Conservation (phyloP, 148 eudicot species). For the Nyssa sinensis region DNA sequence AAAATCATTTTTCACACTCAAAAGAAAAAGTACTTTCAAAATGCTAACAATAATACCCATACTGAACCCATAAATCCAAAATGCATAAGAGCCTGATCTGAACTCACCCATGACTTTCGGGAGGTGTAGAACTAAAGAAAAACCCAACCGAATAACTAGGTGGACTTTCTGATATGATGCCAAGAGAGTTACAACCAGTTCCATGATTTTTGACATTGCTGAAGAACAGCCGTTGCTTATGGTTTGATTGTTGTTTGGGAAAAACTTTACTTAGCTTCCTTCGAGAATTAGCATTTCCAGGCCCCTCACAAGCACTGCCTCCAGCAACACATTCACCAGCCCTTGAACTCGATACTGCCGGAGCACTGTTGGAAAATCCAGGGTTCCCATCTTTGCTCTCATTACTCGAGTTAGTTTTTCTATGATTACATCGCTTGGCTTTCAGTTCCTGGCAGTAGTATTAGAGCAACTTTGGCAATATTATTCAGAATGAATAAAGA, state of each 20-base stretch:
- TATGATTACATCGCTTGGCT: constrained; percentile 54
- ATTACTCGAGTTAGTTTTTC: constrained; percentile 35
- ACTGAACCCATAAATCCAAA: background rate
- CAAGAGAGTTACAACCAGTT: constrained; percentile 49
- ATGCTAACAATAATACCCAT: background rate
- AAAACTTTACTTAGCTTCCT: constrained; percentile 68
- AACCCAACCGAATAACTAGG: constrained; percentile 89
- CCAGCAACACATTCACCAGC: constrained; percentile 39
- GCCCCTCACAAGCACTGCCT: constrained; percentile 42
- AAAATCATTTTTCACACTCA: background rate
- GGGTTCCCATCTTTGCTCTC: constrained; percentile 52
- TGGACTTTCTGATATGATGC: constrained; percentile 78
- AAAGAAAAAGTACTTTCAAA: constrained; percentile 6
- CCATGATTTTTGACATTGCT: constrained; percentile 63
- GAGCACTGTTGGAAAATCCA: constrained; percentile 26
- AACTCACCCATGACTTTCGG: constrained; percentile 80
- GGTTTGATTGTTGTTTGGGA: constrained; percentile 52
- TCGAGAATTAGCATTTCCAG: constrained; percentile 41
- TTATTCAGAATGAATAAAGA: background rate
- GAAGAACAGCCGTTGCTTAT: constrained; percentile 65
- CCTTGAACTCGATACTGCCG: constrained; percentile 25
- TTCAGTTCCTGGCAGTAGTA: constrained; percentile 61
- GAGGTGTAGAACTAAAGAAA: constrained; percentile 93
- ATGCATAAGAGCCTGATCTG: background rate
- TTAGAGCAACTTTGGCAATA: background rate